phyloP scores from a whole-genome alignment of 305 asterid genomes.

The Galium porrigens region DNA sequence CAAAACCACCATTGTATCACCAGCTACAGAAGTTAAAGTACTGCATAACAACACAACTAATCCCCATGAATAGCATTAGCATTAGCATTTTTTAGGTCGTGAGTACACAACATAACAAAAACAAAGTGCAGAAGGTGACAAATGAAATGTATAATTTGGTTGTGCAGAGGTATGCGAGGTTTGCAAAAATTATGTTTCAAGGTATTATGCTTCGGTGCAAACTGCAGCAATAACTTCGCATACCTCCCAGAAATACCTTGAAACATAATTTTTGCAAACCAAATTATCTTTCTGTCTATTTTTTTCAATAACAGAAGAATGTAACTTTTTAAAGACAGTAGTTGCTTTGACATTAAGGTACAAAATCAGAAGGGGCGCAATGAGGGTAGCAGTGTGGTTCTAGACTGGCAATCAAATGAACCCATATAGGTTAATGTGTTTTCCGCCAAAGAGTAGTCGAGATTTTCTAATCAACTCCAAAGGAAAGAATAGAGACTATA shows the following conservation, averaged over 20 bases:
- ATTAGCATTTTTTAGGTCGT: not conserved
- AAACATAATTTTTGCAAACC: not conserved
- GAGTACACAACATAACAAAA: not conserved
- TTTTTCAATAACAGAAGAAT: not conserved
- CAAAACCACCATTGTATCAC: not conserved
- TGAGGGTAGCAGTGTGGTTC: no score
- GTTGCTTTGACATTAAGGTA: not conserved
- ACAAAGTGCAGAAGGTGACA: not conserved
- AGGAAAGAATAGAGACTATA: conserved; percentile 20
- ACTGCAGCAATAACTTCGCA: no score
- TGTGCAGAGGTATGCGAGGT: no score
- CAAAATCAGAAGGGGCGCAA: not conserved
- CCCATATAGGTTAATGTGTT: not conserved
- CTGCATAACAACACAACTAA: not conserved
- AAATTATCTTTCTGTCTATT: not conserved
- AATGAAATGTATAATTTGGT: not conserved
- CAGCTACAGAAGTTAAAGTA: not conserved
- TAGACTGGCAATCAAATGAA: not conserved
- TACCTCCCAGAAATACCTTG: not conserved
- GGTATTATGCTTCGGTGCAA: no score
- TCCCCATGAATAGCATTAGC: not conserved
- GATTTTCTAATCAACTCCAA: conserved; percentile 16
- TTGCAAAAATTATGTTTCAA: no score
- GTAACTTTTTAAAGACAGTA: not conserved
- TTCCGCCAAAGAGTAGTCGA: not conserved